phyloP scores from a whole-genome alignment of 768 basidiomycete genomes.

The Boletus reticulatus region DNA sequence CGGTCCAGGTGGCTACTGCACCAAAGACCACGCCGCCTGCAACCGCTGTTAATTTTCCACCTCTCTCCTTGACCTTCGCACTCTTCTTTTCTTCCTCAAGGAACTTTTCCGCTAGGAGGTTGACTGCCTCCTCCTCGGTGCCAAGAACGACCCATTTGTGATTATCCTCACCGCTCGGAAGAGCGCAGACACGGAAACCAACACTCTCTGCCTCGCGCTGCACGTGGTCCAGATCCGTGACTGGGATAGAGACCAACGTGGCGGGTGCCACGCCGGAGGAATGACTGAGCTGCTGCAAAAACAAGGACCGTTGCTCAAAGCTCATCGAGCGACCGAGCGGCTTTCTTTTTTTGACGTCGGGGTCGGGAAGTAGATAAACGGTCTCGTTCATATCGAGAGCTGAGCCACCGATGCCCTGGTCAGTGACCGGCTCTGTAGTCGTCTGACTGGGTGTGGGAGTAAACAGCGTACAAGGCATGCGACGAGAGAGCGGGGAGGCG shows the following conservation, averaged over 20 bases:
- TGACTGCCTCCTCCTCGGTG: slow-evolving; percentile 45
- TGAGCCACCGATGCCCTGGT: slow-evolving; percentile 30
- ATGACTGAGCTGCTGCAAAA: slow-evolving; percentile 44
- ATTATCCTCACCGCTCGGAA: slow-evolving; percentile 26
- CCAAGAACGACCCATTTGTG: slow-evolving; percentile 55
- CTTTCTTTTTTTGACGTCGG: slow-evolving; percentile 12
- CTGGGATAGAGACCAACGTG: slow-evolving; percentile 47
- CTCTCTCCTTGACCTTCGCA: slow-evolving; percentile 13
- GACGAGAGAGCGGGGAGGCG: slow-evolving; percentile 25
- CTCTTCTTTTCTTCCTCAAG: slow-evolving; percentile 31
- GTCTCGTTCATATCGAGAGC: slow-evolving; percentile 26
- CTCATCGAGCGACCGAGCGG: slow-evolving; percentile 51
- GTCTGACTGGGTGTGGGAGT: slow-evolving; percentile 43
- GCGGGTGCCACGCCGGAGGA: slow-evolving; percentile 39
- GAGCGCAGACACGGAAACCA: slow-evolving; percentile 43
- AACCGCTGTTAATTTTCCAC: slow-evolving; percentile 39
- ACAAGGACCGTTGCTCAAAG: slow-evolving; percentile 47
- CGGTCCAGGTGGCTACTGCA: slow-evolving; percentile 58
- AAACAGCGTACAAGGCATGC: slow-evolving; percentile 57
- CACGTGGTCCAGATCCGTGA: slow-evolving; percentile 42
- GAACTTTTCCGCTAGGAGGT: slow-evolving; percentile 29
- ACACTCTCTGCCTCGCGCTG: slow-evolving; percentile 39
- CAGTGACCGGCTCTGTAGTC: slow-evolving; percentile 30
- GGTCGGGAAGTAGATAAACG: slow-evolving; percentile 20
- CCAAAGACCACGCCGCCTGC: slow-evolving; percentile 61